Percentiles rank a stretch among this genome's conserved stretches.
Conservation (phyloP, 306 rosid species). For the Sicyos baderoa region DNA sequence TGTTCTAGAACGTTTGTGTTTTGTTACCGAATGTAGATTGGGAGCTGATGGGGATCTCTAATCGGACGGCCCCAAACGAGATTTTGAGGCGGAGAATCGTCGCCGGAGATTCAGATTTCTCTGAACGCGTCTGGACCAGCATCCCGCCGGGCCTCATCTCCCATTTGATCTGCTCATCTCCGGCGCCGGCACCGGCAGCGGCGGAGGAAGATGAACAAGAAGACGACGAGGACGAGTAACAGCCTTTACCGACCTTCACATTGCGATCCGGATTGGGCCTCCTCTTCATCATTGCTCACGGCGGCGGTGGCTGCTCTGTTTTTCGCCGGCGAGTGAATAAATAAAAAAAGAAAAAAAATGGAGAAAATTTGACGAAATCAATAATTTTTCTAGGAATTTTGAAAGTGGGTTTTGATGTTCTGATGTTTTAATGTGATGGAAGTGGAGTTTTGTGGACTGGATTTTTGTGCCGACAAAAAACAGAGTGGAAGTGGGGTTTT, state of each 20-base stretch:
- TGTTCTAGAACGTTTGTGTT: too few relatives aligned
- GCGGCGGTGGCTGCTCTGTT: too few relatives aligned
- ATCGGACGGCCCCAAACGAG: constrained; percentile 49
- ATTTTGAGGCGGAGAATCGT: constrained; percentile 43
- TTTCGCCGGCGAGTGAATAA: too few relatives aligned
- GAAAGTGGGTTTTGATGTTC: too few relatives aligned
- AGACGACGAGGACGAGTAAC: background rate
- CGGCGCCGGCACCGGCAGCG: background rate
- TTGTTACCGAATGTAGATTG: constrained; percentile 55
- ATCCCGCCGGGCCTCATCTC: constrained; percentile 85
- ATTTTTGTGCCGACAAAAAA: constrained; percentile 37
- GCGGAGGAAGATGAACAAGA: constrained; percentile 12
- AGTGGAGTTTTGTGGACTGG: background rate
- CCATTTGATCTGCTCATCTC: constrained; percentile 43
- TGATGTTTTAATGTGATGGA: too few relatives aligned
- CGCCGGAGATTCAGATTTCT: constrained; percentile 18
- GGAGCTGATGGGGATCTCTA: constrained; percentile 54
- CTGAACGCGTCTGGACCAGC: constrained; percentile 58
- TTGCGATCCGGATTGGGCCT: constrained; percentile 9
- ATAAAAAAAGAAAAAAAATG: too few relatives aligned
- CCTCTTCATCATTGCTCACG: constrained; percentile 36
- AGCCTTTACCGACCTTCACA: constrained; percentile 17
- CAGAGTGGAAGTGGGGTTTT: constrained; percentile 22
- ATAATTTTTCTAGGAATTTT: background rate
- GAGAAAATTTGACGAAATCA: background rate